These are phyloP conservation scores for Salisapilia sapeloensis DNA, from an alignment of 352 stramenopile species.

Conservation along the genomic window DNA sequence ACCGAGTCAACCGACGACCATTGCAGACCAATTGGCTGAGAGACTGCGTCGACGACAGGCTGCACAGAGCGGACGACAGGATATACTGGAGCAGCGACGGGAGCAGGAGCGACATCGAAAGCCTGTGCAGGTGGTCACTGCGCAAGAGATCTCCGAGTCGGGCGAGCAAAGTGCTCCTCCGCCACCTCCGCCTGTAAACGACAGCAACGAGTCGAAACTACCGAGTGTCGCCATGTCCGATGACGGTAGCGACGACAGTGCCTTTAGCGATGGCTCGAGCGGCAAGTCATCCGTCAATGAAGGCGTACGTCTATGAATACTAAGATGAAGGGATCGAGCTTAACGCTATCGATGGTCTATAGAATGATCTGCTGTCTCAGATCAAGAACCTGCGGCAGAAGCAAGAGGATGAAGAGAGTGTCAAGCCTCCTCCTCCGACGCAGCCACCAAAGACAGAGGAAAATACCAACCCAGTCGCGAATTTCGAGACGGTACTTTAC, in stretches of 20 bases:
- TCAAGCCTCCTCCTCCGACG: conserved; percentile 7
- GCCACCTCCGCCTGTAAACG: conserved; percentile 17
- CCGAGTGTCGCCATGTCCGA: conserved; percentile 72
- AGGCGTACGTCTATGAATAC: conserved; percentile 12
- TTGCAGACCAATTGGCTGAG: conserved; percentile 71
- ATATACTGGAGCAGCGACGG: conserved; percentile 61
- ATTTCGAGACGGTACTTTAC: conserved; percentile 35
- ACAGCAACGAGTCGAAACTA: conserved; percentile 19
- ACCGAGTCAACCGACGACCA: conserved; percentile 36
- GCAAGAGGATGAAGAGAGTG: conserved; percentile 23
- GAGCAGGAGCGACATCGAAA: conserved; percentile 56
- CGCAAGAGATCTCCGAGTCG: conserved; percentile 51
- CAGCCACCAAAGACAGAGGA: conserved; percentile 29
- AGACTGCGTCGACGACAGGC: conserved; percentile 58
- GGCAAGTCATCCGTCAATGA: conserved; percentile 53
- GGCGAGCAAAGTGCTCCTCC: conserved; percentile 16
- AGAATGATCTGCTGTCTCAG: conserved; percentile 61
- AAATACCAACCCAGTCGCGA: conserved; percentile 26
- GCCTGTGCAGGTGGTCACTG: conserved; percentile 55
- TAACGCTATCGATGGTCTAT: conserved; percentile 1
- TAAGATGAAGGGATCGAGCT: not conserved
- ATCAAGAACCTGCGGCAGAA: conserved; percentile 77
- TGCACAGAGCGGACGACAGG: conserved; percentile 70
- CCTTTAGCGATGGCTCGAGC: conserved; percentile 12
- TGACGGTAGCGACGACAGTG: conserved; percentile 43